Conservation (phyloP, 805 yeast species). For the Sugiyamaella smithiae region DNA sequence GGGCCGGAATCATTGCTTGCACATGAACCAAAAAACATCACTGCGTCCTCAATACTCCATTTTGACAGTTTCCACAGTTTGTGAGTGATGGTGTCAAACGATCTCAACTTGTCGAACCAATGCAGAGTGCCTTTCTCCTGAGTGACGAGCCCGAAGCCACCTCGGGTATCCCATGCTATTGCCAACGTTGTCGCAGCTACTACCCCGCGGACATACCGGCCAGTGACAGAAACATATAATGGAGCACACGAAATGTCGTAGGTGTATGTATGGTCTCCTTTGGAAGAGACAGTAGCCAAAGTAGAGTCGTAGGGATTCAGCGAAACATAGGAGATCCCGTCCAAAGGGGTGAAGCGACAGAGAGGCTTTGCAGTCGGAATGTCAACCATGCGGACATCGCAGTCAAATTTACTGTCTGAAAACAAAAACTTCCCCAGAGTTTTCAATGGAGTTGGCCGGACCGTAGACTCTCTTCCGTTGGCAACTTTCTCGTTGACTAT, state of each 20-base stretch:
- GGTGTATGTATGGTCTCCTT: slow-evolving; percentile 62
- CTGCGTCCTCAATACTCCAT: slow-evolving; percentile 22
- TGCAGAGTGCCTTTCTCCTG: slow-evolving; percentile 58
- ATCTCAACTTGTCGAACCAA: slow-evolving; percentile 45
- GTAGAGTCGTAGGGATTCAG: slow-evolving; percentile 60
- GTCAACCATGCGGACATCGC: slow-evolving; percentile 48
- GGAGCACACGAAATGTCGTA: slow-evolving; percentile 62
- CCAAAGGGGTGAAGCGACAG: slow-evolving; percentile 53
- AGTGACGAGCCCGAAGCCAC: slow-evolving; percentile 52
- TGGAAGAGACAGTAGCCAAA: slow-evolving; percentile 49
- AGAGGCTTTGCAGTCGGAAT: slow-evolving; percentile 40
- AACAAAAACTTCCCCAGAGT: slow-evolving; percentile 19
- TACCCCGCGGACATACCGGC: slow-evolving; percentile 60
- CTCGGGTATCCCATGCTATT: slow-evolving; percentile 52
- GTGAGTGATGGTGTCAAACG: slow-evolving; percentile 17
- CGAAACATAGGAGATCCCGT: slow-evolving; percentile 58
- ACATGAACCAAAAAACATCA: slow-evolving; percentile 2
- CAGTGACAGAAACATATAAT: slow-evolving; percentile 50
- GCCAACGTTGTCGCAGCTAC: slow-evolving; percentile 53
- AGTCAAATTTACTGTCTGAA: slow-evolving; percentile 24
- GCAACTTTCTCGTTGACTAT: background rate
- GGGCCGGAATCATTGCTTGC: background rate
- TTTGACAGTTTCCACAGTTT: slow-evolving; percentile 27
- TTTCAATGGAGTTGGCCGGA: background rate
- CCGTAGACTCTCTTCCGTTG: background rate